These are phyloP conservation scores for Fagus crenata DNA, from an alignment of 306 rosid species.

Conservation along the genomic window DNA sequence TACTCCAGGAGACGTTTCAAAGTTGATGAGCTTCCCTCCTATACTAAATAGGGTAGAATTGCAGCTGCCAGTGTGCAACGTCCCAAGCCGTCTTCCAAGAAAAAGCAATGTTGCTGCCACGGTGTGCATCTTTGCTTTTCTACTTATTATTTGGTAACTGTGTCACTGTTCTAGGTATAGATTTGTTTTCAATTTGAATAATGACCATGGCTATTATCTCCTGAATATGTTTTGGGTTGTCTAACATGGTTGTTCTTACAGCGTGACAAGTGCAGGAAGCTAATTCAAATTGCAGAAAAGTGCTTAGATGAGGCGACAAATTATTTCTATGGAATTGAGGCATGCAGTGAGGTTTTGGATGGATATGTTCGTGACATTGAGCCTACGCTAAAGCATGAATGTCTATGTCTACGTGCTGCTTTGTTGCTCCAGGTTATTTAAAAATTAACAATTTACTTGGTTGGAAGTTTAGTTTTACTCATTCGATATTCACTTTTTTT, in stretches of 20 bases:
- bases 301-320: slow-evolving; percentile 49
- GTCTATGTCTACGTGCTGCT: slow-evolving; percentile 77
- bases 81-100: slow-evolving; percentile 43
- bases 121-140: slow-evolving; percentile 41
- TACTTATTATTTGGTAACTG: slow-evolving; percentile 4
- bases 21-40: slow-evolving; percentile 61
- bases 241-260: slow-evolving; percentile 44
- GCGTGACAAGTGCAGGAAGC: slow-evolving; percentile 77
- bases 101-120: slow-evolving; percentile 42
- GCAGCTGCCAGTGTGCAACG: slow-evolving; percentile 47
- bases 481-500: slow-evolving; percentile 13
- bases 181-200: slow-evolving; percentile 4
- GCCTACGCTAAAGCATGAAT: slow-evolving; percentile 53
- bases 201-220: slow-evolving; percentile 15
- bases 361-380: slow-evolving; percentile 52
- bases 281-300: slow-evolving; percentile 62
- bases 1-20: slow-evolving; percentile 69
- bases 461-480: slow-evolving; percentile 13
- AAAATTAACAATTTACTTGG: slow-evolving; percentile 22
- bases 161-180: slow-evolving; percentile 1
- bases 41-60: slow-evolving; percentile 51
- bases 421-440: slow-evolving; percentile 72
- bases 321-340: slow-evolving; percentile 75
- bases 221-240: slow-evolving; percentile 24
- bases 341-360: slow-evolving; percentile 85